These are phyloP conservation scores for Fusarium odoratissimum DNA, from an alignment of 2,329 filamentous ascomycete species.

Conservation along the genomic window DNA sequence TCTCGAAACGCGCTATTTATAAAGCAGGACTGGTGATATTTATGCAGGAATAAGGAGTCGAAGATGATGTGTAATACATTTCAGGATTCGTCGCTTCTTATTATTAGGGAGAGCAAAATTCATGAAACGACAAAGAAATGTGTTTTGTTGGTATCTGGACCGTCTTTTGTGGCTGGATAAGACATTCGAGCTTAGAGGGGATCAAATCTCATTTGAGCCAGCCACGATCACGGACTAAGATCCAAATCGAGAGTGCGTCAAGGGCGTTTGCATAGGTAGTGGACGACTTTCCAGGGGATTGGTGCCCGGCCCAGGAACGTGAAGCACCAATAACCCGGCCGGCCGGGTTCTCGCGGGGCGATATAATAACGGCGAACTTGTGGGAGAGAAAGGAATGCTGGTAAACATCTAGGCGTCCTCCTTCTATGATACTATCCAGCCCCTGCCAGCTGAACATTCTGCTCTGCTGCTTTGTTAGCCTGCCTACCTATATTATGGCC, in stretches of 20 bases:
- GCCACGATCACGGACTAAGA: slow-evolving; percentile 41
- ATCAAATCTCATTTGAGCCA: slow-evolving; percentile 43
- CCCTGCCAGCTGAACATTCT: slow-evolving; percentile 3
- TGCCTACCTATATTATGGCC: not conserved
- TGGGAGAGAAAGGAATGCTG: not conserved
- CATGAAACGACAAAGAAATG: slow-evolving; percentile 26
- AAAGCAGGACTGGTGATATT: not conserved
- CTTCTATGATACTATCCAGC: not conserved
- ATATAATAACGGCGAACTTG: not conserved
- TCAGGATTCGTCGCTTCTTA: not conserved
- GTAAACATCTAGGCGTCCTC: not conserved
- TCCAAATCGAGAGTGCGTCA: slow-evolving; percentile 41
- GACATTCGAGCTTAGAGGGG: slow-evolving; percentile 24
- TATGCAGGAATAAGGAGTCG: slow-evolving; percentile 34
- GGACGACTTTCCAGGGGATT: slow-evolving; percentile 28
- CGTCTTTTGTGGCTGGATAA: slow-evolving; percentile 23
- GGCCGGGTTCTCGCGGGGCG: slow-evolving; percentile 9
- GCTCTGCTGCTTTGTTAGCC: not conserved
- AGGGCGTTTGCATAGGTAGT: slow-evolving; percentile 33
- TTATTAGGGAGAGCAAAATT: not conserved
- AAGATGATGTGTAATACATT: slow-evolving; percentile 1
- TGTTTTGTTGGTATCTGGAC: slow-evolving; percentile 12
- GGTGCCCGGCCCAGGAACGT: slow-evolving; percentile 11
- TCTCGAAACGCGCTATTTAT: slow-evolving; percentile 21
- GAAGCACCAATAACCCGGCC: slow-evolving; percentile 6